These are phyloP conservation scores for Saitozyma sp. DNA, from an alignment of 768 basidiomycete genomes.

Conservation along the genomic window DNA sequence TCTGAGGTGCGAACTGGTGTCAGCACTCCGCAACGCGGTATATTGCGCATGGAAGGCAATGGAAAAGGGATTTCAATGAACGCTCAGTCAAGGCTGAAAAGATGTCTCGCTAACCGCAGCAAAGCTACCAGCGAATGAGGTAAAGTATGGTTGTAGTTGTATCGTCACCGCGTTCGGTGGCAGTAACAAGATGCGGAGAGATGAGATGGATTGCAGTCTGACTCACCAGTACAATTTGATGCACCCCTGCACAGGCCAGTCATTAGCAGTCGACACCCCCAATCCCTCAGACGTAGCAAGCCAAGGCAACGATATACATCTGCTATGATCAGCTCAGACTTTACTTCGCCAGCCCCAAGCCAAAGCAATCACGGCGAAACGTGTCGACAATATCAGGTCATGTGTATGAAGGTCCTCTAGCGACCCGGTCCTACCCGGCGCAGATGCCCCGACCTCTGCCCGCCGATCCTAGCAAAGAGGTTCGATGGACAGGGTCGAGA, in stretches of 20 bases:
- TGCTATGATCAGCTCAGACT: no score
- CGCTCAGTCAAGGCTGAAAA: slow-evolving; percentile 52
- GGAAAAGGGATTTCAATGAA: slow-evolving; percentile 1
- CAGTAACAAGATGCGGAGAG: neutral
- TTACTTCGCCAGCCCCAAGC: neutral
- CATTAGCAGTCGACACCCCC: no score
- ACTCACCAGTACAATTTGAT: slow-evolving; percentile 9
- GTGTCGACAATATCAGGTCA: slow-evolving; percentile 37
- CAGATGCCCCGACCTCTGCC: slow-evolving; percentile 9
- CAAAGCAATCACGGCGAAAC: neutral
- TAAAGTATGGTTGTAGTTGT: slow-evolving; percentile 46
- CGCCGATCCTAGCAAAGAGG: slow-evolving; percentile 34
- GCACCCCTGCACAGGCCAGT: no score
- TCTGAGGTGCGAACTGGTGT: no score
- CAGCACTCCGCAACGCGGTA: neutral
- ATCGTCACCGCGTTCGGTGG: slow-evolving; percentile 41
- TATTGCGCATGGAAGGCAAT: neutral
- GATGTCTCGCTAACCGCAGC: slow-evolving; percentile 43
- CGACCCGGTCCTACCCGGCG: slow-evolving; percentile 29
- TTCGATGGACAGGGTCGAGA: slow-evolving; percentile 13
- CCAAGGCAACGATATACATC: no score
- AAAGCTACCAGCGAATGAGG: slow-evolving; percentile 39
- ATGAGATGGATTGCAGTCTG: neutral
- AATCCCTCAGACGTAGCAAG: no score
- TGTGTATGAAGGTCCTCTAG: slow-evolving; percentile 46